phyloP scores from a whole-genome alignment of 805 yeast species.

The Barnettozyma californica region DNA sequence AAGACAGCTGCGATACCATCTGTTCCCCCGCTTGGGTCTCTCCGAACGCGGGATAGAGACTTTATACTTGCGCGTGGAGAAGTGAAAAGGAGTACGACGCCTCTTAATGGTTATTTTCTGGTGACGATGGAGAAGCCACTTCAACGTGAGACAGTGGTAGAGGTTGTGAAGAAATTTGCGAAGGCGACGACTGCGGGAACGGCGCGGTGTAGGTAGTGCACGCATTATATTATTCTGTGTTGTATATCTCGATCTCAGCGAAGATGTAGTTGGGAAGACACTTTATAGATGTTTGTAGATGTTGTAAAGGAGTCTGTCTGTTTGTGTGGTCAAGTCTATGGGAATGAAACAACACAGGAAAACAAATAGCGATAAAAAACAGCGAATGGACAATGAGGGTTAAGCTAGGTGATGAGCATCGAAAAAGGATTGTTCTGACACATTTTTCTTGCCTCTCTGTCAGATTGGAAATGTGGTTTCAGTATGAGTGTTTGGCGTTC shows the following conservation, averaged over 20 bases:
- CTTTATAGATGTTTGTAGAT: neutral
- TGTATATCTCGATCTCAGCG: no score
- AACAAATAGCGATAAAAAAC: neutral
- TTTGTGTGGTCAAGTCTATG: neutral
- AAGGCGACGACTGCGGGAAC: slow-evolving; percentile 19
- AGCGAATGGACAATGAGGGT: neutral
- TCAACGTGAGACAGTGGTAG: slow-evolving; percentile 14
- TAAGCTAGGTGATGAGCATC: neutral
- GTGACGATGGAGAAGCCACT: slow-evolving; percentile 12
- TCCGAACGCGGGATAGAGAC: slow-evolving; percentile 13
- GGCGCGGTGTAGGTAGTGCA: slow-evolving; percentile 24
- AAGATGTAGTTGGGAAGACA: no score
- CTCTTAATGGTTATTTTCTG: slow-evolving; percentile 12
- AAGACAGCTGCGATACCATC: neutral
- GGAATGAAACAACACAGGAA: neutral
- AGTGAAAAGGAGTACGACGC: slow-evolving; percentile 22
- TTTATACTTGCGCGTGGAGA: slow-evolving; percentile 18
- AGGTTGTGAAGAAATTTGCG: slow-evolving; percentile 13
- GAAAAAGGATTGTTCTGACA: neutral
- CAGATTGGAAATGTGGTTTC: neutral
- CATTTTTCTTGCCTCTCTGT: neutral
- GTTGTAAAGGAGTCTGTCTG: neutral
- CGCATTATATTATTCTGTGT: slow-evolving; percentile 16
- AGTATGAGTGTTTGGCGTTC: neutral
- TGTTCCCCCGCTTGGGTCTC: neutral